Base-by-base conservation (phyloP, 345 rosid genomes). In the Moringa oleifera region DNA sequence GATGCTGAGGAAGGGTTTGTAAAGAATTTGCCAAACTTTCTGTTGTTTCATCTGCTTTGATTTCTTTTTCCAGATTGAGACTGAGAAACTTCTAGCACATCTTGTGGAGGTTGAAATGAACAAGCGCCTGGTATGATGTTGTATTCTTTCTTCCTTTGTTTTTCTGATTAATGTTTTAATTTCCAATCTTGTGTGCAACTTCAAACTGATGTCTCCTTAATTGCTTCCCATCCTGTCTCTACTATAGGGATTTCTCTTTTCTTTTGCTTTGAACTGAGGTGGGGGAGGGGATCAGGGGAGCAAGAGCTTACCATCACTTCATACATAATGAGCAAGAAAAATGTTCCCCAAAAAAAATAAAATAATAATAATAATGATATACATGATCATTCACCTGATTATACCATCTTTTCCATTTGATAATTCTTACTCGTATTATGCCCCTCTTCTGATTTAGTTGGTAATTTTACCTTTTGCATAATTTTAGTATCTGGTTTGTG, bases 91-190 rank as follows among this genome's bases (percentile, higher is more conserved):
- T 49, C 77, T 94, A 28, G 97, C 97, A 13, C 88, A 90, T 85
- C 97, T 91, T 41, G 99, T 94, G 73, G 97, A 94, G 87, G 73
- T 70, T 64, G 99, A 94, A 83, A 91, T 94, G 79, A 91, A 78
- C 80, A 91, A 79, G 79, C 93, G 96, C 19, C 58, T 62, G 88
- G 97, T 94, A 84, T 67, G 80, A 57, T 57, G 25, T 53, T 16
- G 9, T 21, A 23, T 33, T 70, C 36, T 24, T 20, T 55, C 25
- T 20, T 23, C 20, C 25, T 18, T 36, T 41, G 10, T 18, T 65
- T 59, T 11, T 16, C 12, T 46, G 53, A 24, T 1, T 15, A 1
- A 7, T 41, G 47, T 11, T 41, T 41, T 15, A 4, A 15, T 41
- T 9, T 15, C 12, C 47, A 28, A 28, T 28, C 5, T 28, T 28